Conservation (phyloP, 1,139 yeast genomes). For the Kurtzmaniella quercitrusa region DNA sequence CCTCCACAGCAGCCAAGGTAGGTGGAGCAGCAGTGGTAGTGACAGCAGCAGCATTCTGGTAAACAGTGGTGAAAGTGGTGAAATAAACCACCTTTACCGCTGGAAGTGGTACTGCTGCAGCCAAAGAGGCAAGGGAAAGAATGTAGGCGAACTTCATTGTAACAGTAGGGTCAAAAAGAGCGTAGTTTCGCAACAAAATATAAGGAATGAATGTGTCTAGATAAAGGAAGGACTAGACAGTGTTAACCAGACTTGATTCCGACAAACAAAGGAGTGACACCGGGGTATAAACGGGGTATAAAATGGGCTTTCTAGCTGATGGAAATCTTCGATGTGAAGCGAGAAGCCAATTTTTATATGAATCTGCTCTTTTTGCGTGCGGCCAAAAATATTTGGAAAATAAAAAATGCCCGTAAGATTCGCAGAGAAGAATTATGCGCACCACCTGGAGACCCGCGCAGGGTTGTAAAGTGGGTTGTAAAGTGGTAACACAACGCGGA, state of each 20-base stretch:
- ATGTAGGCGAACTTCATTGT: constrained; percentile 15
- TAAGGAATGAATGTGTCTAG: constrained; percentile 7
- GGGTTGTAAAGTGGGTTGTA: not conserved
- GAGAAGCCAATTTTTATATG: not conserved
- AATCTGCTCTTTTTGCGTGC: not conserved
- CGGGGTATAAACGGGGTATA: not conserved
- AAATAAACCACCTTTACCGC: constrained; percentile 15
- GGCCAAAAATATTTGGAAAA: not conserved
- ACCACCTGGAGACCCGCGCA: not conserved
- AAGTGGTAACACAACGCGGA: not conserved
- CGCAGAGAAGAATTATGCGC: not conserved
- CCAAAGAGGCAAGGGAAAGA: constrained; percentile 11
- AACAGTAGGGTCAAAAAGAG: not conserved
- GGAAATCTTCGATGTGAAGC: not conserved
- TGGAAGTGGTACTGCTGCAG: constrained; percentile 22
- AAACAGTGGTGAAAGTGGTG: constrained; percentile 16
- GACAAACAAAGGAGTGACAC: not conserved
- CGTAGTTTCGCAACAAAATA: not conserved
- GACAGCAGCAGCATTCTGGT: constrained; percentile 8
- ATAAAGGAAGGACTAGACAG: constrained; percentile 9
- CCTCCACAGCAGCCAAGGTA: constrained; percentile 10
- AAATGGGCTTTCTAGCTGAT: not conserved
- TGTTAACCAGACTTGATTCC: constrained; percentile 1
- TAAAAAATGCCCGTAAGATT: not conserved
- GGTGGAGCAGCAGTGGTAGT: constrained; percentile 10